Percentiles rank a stretch among this genome's conserved stretches.
phyloP scores from a whole-genome alignment of 768 basidiomycete genomes.

The Naganishia friedmannii region DNA sequence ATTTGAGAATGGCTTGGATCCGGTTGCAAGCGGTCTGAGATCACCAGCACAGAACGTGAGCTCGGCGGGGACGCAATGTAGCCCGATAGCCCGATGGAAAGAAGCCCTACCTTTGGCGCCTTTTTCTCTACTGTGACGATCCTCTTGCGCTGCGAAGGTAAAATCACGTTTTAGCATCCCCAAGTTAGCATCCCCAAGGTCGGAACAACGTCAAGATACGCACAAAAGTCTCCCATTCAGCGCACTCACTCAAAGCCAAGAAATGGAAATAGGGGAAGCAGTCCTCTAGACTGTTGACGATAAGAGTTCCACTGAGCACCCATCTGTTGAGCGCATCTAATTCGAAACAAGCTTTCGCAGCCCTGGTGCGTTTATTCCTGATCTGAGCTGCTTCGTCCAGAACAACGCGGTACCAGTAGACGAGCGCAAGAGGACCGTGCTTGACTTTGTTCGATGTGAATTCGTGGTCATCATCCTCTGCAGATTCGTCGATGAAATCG shows the following conservation, averaged over 20 bases:
- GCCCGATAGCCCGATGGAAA: no score
- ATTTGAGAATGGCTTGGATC: conserved; percentile 52
- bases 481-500: conserved; percentile 35
- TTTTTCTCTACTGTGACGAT: conserved; percentile 49
- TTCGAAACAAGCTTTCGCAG: conserved; percentile 64
- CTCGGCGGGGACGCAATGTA: not conserved
- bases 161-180: conserved; percentile 54
- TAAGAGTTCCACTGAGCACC: conserved; percentile 65
- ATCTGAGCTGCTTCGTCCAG: conserved; percentile 66
- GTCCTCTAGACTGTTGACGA: conserved; percentile 64
- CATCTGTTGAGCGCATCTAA: conserved; percentile 62
- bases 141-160: conserved; percentile 44
- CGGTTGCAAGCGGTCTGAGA: conserved; percentile 57
- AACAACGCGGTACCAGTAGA: conserved; percentile 67
- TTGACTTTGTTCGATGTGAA: conserved; percentile 35
- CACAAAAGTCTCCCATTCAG: conserved; percentile 65
- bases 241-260: conserved; percentile 45
- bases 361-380: conserved; percentile 44
- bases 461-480: conserved; percentile 32
- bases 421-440: conserved; percentile 64
- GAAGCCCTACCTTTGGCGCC: conserved; percentile 51
- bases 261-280: conserved; percentile 57
- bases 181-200: conserved; percentile 55
- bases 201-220: conserved; percentile 38
- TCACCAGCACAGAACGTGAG: not conserved